Conservation (phyloP, 225 moss, liverwort and hornwort genomes). For the Marchantia polymorpha region DNA sequence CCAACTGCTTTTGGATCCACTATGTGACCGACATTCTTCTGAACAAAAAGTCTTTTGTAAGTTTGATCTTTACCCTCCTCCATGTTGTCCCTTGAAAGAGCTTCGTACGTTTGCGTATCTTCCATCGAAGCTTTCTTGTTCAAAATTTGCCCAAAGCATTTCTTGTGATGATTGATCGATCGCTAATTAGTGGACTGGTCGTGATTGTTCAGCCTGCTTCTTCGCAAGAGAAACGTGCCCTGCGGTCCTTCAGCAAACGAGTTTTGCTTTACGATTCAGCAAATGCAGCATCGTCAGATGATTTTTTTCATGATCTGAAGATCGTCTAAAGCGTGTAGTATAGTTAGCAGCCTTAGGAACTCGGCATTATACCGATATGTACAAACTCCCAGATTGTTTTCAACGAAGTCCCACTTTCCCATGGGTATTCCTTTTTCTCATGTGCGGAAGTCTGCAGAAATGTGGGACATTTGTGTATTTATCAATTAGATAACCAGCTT, state of each 20-base stretch:
- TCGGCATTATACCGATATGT: no score
- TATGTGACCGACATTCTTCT: conserved; percentile 76
- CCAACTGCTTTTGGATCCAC: conserved; percentile 92
- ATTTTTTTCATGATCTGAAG: conserved; percentile 56
- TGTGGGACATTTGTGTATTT: no score
- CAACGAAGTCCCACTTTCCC: no score
- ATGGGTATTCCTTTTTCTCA: no score
- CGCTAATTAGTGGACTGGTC: no score
- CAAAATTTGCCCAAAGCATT: no score
- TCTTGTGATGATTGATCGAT: background rate
- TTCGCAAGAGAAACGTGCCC: conserved; percentile 68
- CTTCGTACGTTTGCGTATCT: background rate
- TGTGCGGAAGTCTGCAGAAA: no score
- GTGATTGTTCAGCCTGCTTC: conserved; percentile 54
- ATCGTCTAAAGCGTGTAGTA: background rate
- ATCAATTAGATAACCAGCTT: no score
- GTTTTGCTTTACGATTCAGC: conserved; percentile 76
- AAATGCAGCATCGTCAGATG: conserved; percentile 61
- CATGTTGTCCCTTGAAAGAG: no score
- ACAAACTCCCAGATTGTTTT: no score
- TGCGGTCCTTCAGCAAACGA: conserved; percentile 82
- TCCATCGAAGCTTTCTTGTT: background rate
- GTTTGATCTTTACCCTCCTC: conserved; percentile 11
- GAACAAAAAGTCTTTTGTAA: conserved; percentile 76
- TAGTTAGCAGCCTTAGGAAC: background rate